Percentiles rank a stretch among this genome's conserved stretches.
Conservation (phyloP, 2,329 filamentous ascomycete genomes). For the Capronia epimyces region DNA sequence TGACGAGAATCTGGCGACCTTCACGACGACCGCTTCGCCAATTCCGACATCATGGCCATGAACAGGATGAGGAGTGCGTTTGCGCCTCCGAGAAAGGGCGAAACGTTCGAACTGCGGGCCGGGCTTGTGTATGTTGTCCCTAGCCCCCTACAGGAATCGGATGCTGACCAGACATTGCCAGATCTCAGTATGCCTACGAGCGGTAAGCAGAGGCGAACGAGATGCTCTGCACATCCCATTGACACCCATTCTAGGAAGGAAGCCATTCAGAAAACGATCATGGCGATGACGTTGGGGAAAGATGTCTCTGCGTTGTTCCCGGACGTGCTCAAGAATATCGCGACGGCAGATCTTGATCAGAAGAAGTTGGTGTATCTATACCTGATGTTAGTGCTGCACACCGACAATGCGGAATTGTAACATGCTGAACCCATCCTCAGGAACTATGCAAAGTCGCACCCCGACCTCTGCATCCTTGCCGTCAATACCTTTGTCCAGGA, state of each 20-base stretch:
- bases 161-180: slow-evolving; percentile 37
- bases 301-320: slow-evolving; percentile 96
- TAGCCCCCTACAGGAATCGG: slow-evolving; percentile 26
- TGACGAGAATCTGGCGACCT: slow-evolving; percentile 4
- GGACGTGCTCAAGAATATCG: slow-evolving; percentile 98
- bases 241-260: slow-evolving; percentile 63
- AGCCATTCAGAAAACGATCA: slow-evolving; percentile 98
- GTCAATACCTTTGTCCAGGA: slow-evolving; percentile 99
- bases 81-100: slow-evolving; percentile 86
- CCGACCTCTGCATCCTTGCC: slow-evolving; percentile 94
- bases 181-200: slow-evolving; percentile 98
- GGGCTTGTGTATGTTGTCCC: slow-evolving; percentile 62
- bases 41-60: slow-evolving; percentile 65
- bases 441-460: slow-evolving; percentile 99
- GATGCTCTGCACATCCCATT: slow-evolving; percentile 23
- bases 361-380: slow-evolving; percentile 99
- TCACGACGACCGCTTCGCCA: neutral
- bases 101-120: slow-evolving; percentile 94
- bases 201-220: slow-evolving; percentile 44
- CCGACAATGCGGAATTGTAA: neutral
- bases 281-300: slow-evolving; percentile 99
- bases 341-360: slow-evolving; percentile 87
- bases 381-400: slow-evolving; percentile 64
- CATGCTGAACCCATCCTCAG: slow-evolving; percentile 42
- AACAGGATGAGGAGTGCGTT: slow-evolving; percentile 95